Evolutionary conservation across 179 eudicot species (phyloP), one percentile per base, ranked within the genome.

Genomic region (Actinidia chinensis): DNA sequence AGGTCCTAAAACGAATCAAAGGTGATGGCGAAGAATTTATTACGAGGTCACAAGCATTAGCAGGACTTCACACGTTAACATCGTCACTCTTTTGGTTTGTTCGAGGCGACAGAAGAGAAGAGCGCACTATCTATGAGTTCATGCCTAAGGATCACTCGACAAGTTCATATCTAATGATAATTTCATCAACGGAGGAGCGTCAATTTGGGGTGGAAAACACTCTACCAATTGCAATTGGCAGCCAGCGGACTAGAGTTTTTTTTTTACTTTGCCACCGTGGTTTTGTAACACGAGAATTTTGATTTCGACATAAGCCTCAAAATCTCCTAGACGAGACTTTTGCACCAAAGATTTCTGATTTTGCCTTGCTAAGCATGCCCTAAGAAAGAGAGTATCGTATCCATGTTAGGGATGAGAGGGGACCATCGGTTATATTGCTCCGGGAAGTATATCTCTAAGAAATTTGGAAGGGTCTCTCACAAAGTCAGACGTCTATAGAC

Each of bases 401-500:
- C 73, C 1, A 11, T 61, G 42, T 17, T 20, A 33, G 51, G 43
- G 3, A 50, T 75, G 1, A 68, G 80, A 47, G 44, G 80, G 80
- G 80, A 78, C 80, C 33, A 6, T 18, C 3, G 80, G 80, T 10
- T 78, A 68, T 56, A 77, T 51, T 50, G 79, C 79, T 20, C 73
- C 79, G 0, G 0, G 74, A 77, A 58, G 36, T 77, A 17, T 36
- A n/a, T 77, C 2, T 54, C 36, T 77, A 40, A 74, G 9, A 14
- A 20, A 14, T 77, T 77, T 33, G 75, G 80, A 52, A 5, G 36
- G 1, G 55, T 77, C 33, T 77, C 74, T 2, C 64, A 68, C 61
- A 77, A 77, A 77, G 44, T 78, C 80, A 0, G 80, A 78, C 14
- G 80, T 78, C 12, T 78, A 78, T 68, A 78, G 80, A n/a, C 68